These are phyloP conservation scores for Sarocladiaceae sp. DNA, from an alignment of 2,329 filamentous ascomycete species.

Conservation along the genomic window DNA sequence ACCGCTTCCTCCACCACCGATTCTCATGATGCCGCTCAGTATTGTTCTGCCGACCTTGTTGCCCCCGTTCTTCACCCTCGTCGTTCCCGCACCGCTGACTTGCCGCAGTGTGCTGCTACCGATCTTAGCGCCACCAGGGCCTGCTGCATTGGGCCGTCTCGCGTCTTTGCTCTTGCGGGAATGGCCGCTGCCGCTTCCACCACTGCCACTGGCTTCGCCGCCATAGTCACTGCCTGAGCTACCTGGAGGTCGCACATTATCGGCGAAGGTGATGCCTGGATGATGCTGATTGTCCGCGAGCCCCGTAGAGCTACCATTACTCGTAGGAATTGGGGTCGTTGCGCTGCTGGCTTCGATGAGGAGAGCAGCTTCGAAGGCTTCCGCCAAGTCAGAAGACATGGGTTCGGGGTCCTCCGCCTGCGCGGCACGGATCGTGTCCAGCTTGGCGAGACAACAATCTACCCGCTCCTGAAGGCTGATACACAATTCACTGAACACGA, in stretches of 20 bases:
- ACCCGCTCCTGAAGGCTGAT: constrained; percentile 42
- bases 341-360: not conserved
- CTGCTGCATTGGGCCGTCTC: constrained; percentile 4
- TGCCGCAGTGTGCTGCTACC: constrained; percentile 21
- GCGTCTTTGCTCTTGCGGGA: not conserved
- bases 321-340: not conserved
- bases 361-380: constrained; percentile 34
- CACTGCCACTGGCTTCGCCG: constrained; percentile 18
- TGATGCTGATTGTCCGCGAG: not conserved
- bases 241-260: constrained; percentile 25
- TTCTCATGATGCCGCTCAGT: constrained; percentile 38
- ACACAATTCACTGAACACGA: constrained; percentile 47
- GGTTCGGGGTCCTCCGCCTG: constrained; percentile 17
- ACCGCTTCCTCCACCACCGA: constrained; percentile 26
- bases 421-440: constrained; percentile 37
- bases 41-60: constrained; percentile 34
- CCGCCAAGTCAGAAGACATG: constrained; percentile 30
- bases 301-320: not conserved
- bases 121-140: constrained; percentile 22
- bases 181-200: not conserved
- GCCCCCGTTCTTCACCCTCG: constrained; percentile 28
- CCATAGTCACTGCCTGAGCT: constrained; percentile 45
- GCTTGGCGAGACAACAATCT: constrained; percentile 42
- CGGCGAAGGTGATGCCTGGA: constrained; percentile 4
- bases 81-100: constrained; percentile 21